phyloP scores from a whole-genome alignment of 2,329 filamentous ascomycete genomes.

The Ramularia endophylla region DNA sequence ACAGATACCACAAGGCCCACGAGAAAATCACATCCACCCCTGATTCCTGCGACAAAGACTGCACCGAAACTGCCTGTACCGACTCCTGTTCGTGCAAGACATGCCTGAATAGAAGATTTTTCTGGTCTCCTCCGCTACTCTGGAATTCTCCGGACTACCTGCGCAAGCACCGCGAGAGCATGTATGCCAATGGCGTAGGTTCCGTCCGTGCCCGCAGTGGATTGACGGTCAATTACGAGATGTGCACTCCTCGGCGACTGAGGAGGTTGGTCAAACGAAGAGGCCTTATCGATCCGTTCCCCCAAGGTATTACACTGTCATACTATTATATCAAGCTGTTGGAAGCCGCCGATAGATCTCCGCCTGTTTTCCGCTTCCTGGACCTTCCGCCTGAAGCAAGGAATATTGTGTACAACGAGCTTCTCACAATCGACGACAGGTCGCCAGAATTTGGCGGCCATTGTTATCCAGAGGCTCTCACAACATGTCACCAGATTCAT shows the following conservation, averaged over 20 bases:
- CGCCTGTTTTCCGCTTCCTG: slow-evolving; percentile 4
- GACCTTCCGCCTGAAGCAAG: not conserved
- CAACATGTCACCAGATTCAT: slow-evolving; percentile 5
- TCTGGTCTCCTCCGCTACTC: too few species aligned
- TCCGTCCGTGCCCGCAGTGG: too few species aligned
- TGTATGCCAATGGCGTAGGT: too few species aligned
- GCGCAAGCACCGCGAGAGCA: too few species aligned
- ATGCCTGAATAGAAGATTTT: too few species aligned
- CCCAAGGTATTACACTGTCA: slow-evolving; percentile 15
- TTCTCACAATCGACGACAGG: slow-evolving; percentile 7
- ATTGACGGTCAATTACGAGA: slow-evolving; percentile 5
- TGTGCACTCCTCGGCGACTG: slow-evolving; percentile 8
- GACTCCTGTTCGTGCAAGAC: too few species aligned
- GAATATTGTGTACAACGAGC: slow-evolving; percentile 1
- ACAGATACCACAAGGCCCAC: too few species aligned
- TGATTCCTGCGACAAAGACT: too few species aligned
- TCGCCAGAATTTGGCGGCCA: too few species aligned
- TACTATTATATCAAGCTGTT: slow-evolving; percentile 14
- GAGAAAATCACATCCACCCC: too few species aligned
- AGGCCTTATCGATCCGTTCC: slow-evolving; percentile 16
- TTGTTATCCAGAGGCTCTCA: not conserved
- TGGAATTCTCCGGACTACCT: too few species aligned
- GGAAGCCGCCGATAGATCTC: slow-evolving; percentile 8
- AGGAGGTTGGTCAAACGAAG: slow-evolving; percentile 13
- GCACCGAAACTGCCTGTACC: too few species aligned